Conservation (phyloP, 2,329 filamentous ascomycete genomes). For the Bipolaris gigantea region DNA sequence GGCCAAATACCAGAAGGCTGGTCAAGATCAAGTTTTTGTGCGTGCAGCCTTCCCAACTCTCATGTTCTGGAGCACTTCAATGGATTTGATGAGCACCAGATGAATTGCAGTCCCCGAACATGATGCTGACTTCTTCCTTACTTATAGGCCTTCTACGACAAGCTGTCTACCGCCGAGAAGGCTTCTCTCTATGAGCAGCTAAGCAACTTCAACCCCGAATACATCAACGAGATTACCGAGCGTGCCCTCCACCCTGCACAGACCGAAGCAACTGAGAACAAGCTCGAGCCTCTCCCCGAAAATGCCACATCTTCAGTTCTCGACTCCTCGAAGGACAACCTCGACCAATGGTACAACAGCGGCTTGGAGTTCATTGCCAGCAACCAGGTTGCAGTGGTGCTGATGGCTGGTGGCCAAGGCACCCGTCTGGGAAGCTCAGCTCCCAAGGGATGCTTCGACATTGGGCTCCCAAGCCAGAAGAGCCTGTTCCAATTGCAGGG, state of each 20-base stretch:
- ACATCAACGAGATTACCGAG: slow-evolving; percentile 86
- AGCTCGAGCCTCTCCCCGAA: slow-evolving; percentile 84
- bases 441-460: slow-evolving; percentile 97
- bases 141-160: slow-evolving; percentile 70
- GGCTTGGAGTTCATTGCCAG: slow-evolving; percentile 67
- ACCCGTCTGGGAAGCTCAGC: slow-evolving; percentile 92
- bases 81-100: not conserved
- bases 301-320: slow-evolving; percentile 86
- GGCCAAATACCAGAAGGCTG: slow-evolving; percentile 72
- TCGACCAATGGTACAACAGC: slow-evolving; percentile 79
- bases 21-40: slow-evolving; percentile 77
- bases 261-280: slow-evolving; percentile 53
- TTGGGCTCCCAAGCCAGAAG: slow-evolving; percentile 89
- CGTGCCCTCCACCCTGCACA: slow-evolving; percentile 78
- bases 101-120: not conserved
- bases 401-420: slow-evolving; percentile 97
- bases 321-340: slow-evolving; percentile 77
- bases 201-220: slow-evolving; percentile 74
- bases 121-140: not conserved
- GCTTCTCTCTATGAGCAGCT: slow-evolving; percentile 80
- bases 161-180: slow-evolving; percentile 73
- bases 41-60: not conserved
- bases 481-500: slow-evolving; percentile 97
- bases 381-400: slow-evolving; percentile 78
- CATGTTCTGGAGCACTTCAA: slow-evolving; percentile 2